Evolutionary conservation across 1,284 basidiomycete genomes (phyloP).

Genomic region (Cystobasidium sp.): DNA sequence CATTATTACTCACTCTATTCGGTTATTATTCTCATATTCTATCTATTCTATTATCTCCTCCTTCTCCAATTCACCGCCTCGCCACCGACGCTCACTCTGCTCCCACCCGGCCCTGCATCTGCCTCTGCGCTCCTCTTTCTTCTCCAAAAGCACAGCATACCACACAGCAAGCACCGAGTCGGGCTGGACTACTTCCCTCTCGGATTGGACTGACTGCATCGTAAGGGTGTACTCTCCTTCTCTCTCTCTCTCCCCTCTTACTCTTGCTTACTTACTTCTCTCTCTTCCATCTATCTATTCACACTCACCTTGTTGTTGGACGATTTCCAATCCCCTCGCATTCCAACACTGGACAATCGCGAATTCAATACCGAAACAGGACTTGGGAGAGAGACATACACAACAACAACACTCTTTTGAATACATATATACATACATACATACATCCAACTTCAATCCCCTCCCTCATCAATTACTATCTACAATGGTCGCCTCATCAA

Average conservation of each 20-base stretch:
- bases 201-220: too few species aligned
- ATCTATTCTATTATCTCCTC: not conserved
- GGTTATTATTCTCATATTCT: not conserved
- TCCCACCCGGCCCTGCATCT: not conserved
- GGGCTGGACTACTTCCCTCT: not conserved
- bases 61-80: not conserved
- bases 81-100: not conserved
- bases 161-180: not conserved
- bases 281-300: not conserved
- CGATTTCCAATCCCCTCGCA: not conserved
- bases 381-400: not conserved
- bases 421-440: not conserved
- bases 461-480: not conserved
- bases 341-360: not conserved
- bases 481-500: not conserved
- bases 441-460: not conserved
- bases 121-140: not conserved
- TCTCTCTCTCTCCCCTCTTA: not conserved
- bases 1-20: not conserved
- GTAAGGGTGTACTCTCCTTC: too few species aligned
- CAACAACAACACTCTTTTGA: constrained; percentile 13
- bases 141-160: constrained; percentile 5
- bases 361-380: not conserved
- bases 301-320: not conserved
- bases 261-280: not conserved